These are phyloP conservation scores for Metschnikowia koreensis DNA, from an alignment of 805 yeast genomes.

Conservation along the genomic window DNA sequence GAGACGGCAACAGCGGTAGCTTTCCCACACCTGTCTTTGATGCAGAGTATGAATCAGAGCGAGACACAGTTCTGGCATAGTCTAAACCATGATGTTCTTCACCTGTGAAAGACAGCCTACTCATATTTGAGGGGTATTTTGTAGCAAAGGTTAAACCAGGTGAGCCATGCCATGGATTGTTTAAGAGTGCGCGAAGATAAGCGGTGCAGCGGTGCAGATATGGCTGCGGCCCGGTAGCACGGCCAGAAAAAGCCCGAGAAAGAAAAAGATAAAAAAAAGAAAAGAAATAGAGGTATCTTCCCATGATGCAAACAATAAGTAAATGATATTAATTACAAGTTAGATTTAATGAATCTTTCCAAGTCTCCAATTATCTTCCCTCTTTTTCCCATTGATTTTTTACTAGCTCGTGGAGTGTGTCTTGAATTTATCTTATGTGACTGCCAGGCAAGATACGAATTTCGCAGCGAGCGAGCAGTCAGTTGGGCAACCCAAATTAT, in stretches of 20 bases:
- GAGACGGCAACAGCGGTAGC: slow-evolving; percentile 17
- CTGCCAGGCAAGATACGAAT: no score
- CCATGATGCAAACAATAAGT: no score
- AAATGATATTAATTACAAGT: no score
- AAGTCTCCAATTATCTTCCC: no score
- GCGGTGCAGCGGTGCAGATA: not conserved
- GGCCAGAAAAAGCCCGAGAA: not conserved
- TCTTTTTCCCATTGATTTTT: no score
- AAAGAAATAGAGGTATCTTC: not conserved
- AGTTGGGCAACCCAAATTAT: no score
- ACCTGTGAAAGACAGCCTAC: not conserved
- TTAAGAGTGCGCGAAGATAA: not conserved
- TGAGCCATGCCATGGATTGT: not conserved
- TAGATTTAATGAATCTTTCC: no score
- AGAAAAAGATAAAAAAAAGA: no score
- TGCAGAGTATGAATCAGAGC: slow-evolving; percentile 7
- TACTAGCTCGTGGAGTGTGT: no score
- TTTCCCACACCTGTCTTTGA: slow-evolving; percentile 13
- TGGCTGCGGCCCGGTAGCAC: not conserved
- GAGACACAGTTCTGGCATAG: slow-evolving; percentile 7
- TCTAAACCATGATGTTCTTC: not conserved
- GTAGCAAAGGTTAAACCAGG: no score
- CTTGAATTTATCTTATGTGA: no score
- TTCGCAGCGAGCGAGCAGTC: no score
- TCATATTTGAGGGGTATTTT: not conserved